phyloP scores from a whole-genome alignment of 768 basidiomycete genomes.

The Amanita phalloides region DNA sequence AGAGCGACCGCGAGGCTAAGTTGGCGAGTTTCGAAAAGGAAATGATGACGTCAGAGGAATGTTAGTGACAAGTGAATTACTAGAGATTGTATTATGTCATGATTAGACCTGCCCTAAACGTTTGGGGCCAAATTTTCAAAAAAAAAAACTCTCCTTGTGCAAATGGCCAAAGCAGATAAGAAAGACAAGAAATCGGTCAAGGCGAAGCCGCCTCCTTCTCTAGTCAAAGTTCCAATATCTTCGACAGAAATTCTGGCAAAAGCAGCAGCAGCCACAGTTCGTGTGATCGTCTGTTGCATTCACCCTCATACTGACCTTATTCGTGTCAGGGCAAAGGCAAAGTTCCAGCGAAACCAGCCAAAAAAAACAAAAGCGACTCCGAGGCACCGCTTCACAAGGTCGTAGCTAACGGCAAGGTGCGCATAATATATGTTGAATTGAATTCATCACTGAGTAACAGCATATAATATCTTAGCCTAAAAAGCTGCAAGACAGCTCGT shows the following conservation, averaged over 20 bases:
- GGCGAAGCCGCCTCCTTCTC: constrained; percentile 16
- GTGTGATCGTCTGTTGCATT: neutral
- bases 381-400: constrained; percentile 16
- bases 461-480: constrained; percentile 4
- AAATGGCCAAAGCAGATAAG: constrained; percentile 41
- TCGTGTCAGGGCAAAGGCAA: constrained; percentile 6
- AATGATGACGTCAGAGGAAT: neutral
- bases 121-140: constrained; percentile 7
- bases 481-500: constrained; percentile 17
- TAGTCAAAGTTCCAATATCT: constrained; percentile 10
- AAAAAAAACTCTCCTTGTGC: constrained; percentile 10
- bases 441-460: neutral
- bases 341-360: constrained; percentile 10
- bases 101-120: constrained; percentile 25
- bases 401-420: constrained; percentile 22
- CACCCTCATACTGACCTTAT: constrained; percentile 1
- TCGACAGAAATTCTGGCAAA: constrained; percentile 17
- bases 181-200: constrained; percentile 30
- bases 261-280: constrained; percentile 11
- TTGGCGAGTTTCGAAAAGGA: neutral
- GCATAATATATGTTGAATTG: constrained; percentile 6
- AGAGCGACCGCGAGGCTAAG: neutral
- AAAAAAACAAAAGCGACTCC: constrained; percentile 18
- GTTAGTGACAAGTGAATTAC: neutral
- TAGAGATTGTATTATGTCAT: constrained; percentile 5